Percentiles rank a stretch among this genome's conserved stretches.
Conservation (phyloP, 495 filamentous ascomycete species). For the Lepidopterella palustris region DNA sequence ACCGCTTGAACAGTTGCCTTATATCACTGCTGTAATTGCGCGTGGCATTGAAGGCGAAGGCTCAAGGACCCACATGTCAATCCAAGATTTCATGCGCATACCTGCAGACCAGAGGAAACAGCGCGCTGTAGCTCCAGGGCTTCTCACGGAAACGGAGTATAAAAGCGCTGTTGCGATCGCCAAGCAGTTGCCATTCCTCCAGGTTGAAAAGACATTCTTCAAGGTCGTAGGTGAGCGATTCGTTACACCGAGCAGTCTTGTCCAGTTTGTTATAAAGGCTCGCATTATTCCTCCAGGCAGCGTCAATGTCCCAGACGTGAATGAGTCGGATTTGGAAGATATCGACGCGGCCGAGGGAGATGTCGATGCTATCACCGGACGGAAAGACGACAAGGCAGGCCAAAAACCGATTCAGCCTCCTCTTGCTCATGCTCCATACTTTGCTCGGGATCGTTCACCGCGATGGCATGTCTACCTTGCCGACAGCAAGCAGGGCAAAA, state of each 20-base stretch:
- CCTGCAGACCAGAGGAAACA: slow-evolving; percentile 66
- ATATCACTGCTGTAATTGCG: slow-evolving; percentile 71
- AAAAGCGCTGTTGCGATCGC: slow-evolving; percentile 65
- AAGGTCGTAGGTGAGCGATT: slow-evolving; percentile 92
- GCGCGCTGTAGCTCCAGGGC: slow-evolving; percentile 59
- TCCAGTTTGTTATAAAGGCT: slow-evolving; percentile 91
- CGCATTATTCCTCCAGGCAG: slow-evolving; percentile 85
- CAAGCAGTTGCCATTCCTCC: slow-evolving; percentile 70
- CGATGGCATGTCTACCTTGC: slow-evolving; percentile 90
- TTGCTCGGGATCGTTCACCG: slow-evolving; percentile 80
- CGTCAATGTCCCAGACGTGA: slow-evolving; percentile 61
- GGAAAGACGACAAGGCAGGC: slow-evolving; percentile 58
- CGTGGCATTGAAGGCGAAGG: slow-evolving; percentile 67
- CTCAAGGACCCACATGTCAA: slow-evolving; percentile 63
- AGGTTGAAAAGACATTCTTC: slow-evolving; percentile 94
- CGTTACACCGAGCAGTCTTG: slow-evolving; percentile 86
- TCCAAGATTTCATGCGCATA: slow-evolving; percentile 83
- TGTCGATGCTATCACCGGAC: slow-evolving; percentile 76
- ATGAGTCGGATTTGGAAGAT: slow-evolving; percentile 77
- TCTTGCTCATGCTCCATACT: slow-evolving; percentile 81
- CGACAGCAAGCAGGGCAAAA: slow-evolving; percentile 86
- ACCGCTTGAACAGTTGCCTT: slow-evolving; percentile 85
- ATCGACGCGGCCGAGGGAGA: slow-evolving; percentile 91
- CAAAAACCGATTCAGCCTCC: slow-evolving; percentile 66
- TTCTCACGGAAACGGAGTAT: slow-evolving; percentile 72